Percentiles rank a stretch among this genome's conserved stretches.
Evolutionary conservation across 2,329 filamentous ascomycete genomes (phyloP).

Genomic region (Fusarium sp.): DNA sequence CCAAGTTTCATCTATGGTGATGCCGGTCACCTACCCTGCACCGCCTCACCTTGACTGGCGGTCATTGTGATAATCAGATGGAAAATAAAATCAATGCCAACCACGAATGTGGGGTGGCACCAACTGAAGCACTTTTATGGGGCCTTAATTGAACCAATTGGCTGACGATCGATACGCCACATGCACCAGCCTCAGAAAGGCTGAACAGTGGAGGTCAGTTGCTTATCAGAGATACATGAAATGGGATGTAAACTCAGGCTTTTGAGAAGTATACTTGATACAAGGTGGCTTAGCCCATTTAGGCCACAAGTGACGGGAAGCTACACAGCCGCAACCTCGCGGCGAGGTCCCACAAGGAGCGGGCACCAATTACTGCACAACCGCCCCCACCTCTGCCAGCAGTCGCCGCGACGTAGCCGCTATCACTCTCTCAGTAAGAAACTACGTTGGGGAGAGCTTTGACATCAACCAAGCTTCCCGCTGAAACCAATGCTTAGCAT

Average conservation of each 20-base stretch:
- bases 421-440: no score
- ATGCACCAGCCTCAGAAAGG: background rate
- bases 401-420: no score
- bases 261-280: background rate
- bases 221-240: background rate
- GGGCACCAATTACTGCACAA: no score
- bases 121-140: no score
- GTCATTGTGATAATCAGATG: background rate
- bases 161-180: background rate
- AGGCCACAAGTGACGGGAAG: no score
- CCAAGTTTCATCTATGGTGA: accelerated
- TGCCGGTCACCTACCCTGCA: background rate
- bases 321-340: no score
- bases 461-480: no score
- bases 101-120: background rate
- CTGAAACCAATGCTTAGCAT: no score
- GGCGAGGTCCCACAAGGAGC: no score
- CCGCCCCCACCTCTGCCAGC: no score
- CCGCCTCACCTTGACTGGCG: accelerated
- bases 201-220: background rate
- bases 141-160: background rate
- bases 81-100: background rate
- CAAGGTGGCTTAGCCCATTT: background rate
- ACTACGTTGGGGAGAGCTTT: no score
- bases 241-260: background rate